Conservation (phyloP, 2,329 filamentous ascomycete species). For the Colletotrichum abscissum region DNA sequence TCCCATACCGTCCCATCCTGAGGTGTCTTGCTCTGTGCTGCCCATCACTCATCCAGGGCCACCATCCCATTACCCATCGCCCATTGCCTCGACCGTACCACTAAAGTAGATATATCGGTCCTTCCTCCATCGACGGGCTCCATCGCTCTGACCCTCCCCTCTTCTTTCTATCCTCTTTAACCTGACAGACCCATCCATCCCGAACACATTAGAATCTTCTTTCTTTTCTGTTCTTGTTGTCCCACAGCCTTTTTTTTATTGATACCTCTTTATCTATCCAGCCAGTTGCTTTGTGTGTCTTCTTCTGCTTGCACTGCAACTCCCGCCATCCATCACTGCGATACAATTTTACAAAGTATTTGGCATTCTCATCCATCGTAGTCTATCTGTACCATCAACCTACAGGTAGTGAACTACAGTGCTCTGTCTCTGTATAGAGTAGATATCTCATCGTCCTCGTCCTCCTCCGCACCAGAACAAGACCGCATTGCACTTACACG, state of each 20-base stretch:
- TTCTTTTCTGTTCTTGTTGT: constrained; percentile 1
- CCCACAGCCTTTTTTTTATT: not conserved
- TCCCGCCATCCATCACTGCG: not conserved
- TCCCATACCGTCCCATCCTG: constrained; percentile 6
- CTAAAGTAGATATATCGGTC: constrained; percentile 31
- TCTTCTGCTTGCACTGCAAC: not conserved
- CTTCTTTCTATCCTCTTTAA: constrained; percentile 29
- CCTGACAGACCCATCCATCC: constrained; percentile 18
- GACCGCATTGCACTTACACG: constrained; percentile 26
- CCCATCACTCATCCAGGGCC: not conserved
- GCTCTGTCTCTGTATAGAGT: not conserved
- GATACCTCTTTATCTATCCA: not conserved
- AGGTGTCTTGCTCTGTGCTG: not conserved
- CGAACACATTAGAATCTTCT: not conserved
- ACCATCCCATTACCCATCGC: constrained; percentile 12
- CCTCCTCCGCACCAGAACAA: not conserved
- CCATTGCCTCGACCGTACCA: constrained; percentile 3
- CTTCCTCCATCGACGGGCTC: constrained; percentile 31
- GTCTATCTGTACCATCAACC: not conserved
- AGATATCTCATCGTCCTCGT: not conserved
- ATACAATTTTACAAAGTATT: not conserved
- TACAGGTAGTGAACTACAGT: not conserved
- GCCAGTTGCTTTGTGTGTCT: not conserved
- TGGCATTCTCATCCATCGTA: not conserved
- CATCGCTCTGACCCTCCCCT: constrained; percentile 29